Percentiles rank a stretch among this genome's conserved stretches.
phyloP scores from a whole-genome alignment of 208 protist genomes.

The Leishmania gerbilli region DNA sequence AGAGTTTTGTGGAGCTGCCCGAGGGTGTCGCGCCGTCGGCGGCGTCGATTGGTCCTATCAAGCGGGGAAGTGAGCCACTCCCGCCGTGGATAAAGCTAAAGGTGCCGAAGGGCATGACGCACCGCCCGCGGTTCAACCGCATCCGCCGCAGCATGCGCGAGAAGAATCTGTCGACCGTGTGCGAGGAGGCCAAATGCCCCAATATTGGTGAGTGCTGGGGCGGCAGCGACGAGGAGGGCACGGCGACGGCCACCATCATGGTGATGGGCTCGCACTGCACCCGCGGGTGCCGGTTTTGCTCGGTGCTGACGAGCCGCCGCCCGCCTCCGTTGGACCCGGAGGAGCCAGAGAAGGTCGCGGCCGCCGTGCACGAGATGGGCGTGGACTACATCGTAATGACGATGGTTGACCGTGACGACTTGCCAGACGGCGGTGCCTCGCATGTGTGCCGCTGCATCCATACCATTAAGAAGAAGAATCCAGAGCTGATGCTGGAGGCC shows the following conservation, averaged over 20 bases:
- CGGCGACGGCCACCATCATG: conserved; percentile 98
- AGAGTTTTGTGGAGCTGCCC: conserved; percentile 80
- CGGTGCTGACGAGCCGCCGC: conserved; percentile 93
- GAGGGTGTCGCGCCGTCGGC: conserved; percentile 58
- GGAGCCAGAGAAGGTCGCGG: conserved; percentile 94
- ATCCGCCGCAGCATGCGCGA: conserved; percentile 81
- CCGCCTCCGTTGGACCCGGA: conserved; percentile 95
- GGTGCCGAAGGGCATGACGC: conserved; percentile 78
- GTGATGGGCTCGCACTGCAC: conserved; percentile 98
- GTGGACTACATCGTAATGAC: conserved; percentile 99
- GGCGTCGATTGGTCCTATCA: conserved; percentile 77
- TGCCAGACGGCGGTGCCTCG: conserved; percentile 92
- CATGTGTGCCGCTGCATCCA: conserved; percentile 94
- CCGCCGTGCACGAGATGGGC: conserved; percentile 95
- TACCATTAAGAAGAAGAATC: conserved; percentile 85
- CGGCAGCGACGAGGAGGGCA: conserved; percentile 77
- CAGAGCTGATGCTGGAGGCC: conserved; percentile 93
- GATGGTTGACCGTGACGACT: conserved; percentile 97
- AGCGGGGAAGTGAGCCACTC: conserved; percentile 82
- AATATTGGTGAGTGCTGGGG: conserved; percentile 99
- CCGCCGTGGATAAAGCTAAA: conserved; percentile 94
- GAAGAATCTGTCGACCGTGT: conserved; percentile 91
- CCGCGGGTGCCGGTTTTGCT: conserved; percentile 98
- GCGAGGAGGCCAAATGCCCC: conserved; percentile 97
- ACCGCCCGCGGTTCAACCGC: conserved; percentile 81